A percentile compares a stretch with the other conserved stretches of the same genome.
Conservation (phyloP, 2,329 filamentous ascomycete species). For the Xylaria sp. region DNA sequence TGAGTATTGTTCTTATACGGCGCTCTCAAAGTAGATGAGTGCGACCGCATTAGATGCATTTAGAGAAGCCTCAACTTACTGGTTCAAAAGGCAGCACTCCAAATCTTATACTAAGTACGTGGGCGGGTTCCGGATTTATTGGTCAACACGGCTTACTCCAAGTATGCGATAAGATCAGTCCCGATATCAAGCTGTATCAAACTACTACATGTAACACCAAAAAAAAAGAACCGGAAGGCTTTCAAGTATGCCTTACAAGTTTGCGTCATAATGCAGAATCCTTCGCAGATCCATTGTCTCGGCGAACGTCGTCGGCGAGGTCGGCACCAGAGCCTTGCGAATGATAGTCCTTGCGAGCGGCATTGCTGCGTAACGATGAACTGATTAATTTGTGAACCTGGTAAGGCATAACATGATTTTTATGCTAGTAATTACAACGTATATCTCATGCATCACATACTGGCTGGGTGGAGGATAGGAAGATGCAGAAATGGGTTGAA, state of each 20-base stretch:
- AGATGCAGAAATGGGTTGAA: background rate
- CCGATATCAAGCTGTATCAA: background rate
- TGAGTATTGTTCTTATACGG: background rate
- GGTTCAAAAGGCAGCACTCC: too few relatives aligned
- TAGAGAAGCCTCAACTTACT: background rate
- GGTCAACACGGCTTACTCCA: background rate
- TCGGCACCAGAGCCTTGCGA: constrained; percentile 21
- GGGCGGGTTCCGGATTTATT: background rate
- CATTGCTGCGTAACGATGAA: constrained; percentile 10
- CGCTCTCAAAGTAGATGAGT: background rate
- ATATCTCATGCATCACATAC: background rate
- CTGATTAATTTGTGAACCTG: background rate
- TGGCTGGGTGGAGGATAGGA: background rate
- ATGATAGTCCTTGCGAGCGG: background rate
- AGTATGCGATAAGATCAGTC: background rate
- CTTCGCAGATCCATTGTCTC: constrained; percentile 26
- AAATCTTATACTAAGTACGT: too few relatives aligned
- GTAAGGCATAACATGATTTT: background rate
- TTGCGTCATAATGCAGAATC: constrained; percentile 35
- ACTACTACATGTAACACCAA: background rate
- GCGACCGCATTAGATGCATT: background rate
- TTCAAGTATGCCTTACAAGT: background rate
- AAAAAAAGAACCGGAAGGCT: constrained; percentile 14
- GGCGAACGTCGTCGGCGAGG: background rate
- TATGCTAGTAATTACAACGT: constrained; percentile 10